Conservation (phyloP, 306 rosid genomes). For the Fragaria ananassa region DNA sequence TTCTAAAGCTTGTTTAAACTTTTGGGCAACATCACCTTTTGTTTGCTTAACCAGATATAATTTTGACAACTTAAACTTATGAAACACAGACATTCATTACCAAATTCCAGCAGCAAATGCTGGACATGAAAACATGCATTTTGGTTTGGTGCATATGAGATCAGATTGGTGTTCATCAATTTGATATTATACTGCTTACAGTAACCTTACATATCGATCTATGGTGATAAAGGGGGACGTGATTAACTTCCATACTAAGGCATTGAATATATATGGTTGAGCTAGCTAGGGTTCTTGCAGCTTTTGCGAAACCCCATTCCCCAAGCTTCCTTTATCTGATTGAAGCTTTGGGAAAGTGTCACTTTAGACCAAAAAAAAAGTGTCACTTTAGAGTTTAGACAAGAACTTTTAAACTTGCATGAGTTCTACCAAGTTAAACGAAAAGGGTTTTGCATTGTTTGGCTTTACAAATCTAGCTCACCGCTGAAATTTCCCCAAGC, state of each 20-base stretch:
- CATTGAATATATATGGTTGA: constrained; percentile 13
- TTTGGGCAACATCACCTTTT: neutral
- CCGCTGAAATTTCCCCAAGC: neutral
- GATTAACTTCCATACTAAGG: constrained; percentile 12
- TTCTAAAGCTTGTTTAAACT: neutral
- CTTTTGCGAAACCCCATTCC: constrained; percentile 6
- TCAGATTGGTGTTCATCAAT: neutral
- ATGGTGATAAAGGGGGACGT: neutral
- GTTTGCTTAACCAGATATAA: neutral
- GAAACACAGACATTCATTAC: neutral
- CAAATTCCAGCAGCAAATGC: neutral
- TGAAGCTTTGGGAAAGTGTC: neutral
- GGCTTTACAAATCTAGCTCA: constrained; percentile 9
- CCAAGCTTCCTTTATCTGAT: neutral
- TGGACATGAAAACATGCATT: neutral
- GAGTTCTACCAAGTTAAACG: neutral
- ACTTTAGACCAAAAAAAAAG: neutral
- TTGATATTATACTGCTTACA: neutral
- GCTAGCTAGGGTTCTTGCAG: constrained; percentile 12
- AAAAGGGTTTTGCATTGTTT: neutral
- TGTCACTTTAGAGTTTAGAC: neutral
- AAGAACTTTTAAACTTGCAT: constrained; percentile 7
- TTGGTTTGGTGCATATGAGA: neutral
- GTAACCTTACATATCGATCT: neutral
- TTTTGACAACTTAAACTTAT: neutral